phyloP scores from a whole-genome alignment of 176 grass and related monocot genomes.

The Aegilops bicornis region DNA sequence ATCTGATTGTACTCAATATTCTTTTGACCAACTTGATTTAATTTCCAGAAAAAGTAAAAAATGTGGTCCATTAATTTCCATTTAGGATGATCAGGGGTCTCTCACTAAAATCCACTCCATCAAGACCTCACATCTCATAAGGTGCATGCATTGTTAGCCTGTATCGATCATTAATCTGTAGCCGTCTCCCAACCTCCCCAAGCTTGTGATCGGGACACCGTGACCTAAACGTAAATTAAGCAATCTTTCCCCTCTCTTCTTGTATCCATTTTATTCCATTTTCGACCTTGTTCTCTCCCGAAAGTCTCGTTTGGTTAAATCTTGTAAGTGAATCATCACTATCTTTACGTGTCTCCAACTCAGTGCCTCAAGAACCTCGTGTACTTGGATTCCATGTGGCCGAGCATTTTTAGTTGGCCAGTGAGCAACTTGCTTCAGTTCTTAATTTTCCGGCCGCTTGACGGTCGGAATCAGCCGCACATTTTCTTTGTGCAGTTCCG shows the following conservation, averaged over 20 bases:
- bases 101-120: background rate
- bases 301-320: background rate
- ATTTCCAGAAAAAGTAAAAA: too few species aligned
- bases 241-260: background rate
- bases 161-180: slow-evolving; percentile 13
- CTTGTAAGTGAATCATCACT: background rate
- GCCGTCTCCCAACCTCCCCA: background rate
- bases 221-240: slow-evolving; percentile 6
- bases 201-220: slow-evolving; percentile 20
- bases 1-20: too few species aligned
- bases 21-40: too few species aligned
- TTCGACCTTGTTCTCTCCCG: background rate
- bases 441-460: background rate
- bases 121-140: background rate
- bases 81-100: background rate
- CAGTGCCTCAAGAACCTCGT: background rate
- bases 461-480: background rate
- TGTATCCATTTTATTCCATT: background rate
- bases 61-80: background rate
- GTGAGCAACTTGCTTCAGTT: background rate
- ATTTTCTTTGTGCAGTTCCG: background rate
- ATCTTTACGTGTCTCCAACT: background rate
- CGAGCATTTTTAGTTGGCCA: background rate
- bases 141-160: background rate
- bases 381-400: background rate